These are phyloP conservation scores for Boletus subcaerulescens DNA, from an alignment of 768 basidiomycete genomes.

Conservation along the genomic window DNA sequence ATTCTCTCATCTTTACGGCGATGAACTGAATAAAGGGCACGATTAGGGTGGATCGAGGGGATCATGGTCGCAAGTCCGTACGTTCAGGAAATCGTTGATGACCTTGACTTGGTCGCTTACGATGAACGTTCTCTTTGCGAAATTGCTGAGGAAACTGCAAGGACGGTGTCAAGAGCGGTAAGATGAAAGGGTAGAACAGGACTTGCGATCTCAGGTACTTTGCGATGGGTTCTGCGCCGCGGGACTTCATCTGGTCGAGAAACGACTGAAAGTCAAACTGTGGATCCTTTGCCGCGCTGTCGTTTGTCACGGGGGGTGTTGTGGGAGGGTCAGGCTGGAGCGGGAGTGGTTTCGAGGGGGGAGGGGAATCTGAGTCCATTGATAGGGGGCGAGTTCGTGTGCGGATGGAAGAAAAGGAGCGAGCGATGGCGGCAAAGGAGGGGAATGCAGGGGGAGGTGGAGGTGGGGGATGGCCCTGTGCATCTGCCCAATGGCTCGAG, in stretches of 20 bases:
- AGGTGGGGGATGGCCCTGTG: background rate
- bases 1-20: constrained; percentile 77
- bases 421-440: constrained; percentile 52
- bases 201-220: constrained; percentile 94
- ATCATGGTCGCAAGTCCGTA: constrained; percentile 29
- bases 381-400: constrained; percentile 8
- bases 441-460: background rate
- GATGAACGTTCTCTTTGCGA: constrained; percentile 87
- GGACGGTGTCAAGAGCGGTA: background rate
- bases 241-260: constrained; percentile 89
- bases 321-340: constrained; percentile 17
- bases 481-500: background rate
- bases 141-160: constrained; percentile 85
- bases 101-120: constrained; percentile 93
- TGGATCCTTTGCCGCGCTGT: constrained; percentile 27
- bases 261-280: constrained; percentile 94
- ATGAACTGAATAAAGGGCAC: constrained; percentile 67
- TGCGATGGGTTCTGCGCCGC: constrained; percentile 86
- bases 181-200: background rate
- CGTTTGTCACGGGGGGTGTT: background rate
- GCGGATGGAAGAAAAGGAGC: constrained; percentile 54
- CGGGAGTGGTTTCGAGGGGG: constrained; percentile 1
- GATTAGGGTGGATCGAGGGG: constrained; percentile 10
- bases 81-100: constrained; percentile 89
- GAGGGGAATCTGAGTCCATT: constrained; percentile 4